Evolutionary conservation across 2,329 filamentous ascomycete genomes (phyloP), one percentile per base, ranked within the genome.

Genomic region (Volutella citrinella): DNA sequence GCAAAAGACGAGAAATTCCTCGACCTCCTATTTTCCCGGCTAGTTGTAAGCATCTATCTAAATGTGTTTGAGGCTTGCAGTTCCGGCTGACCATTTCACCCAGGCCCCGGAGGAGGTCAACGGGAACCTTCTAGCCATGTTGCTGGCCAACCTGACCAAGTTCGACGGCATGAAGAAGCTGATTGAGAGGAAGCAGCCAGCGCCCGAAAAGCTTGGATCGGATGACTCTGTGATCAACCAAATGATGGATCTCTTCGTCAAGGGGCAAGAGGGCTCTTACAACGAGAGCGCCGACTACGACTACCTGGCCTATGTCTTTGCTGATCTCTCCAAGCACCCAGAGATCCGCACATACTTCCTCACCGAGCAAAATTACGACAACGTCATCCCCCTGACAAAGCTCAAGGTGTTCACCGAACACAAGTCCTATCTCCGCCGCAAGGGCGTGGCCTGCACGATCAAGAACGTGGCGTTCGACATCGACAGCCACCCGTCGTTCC

Each of bases 371-470:
- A 65, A 76, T 3, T 91, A 94, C 60, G 89, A 95, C 57, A 71
- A 69, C 3, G 78, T 95, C 11, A 80, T 96, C n/a, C 93, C 93
- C 3, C 71, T 97, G 29, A 87, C 85, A 30, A 97, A 97, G 69
- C 72, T 98, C 42, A 85, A 84, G 40, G 91, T 97, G 39, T 97
- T 97, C 61, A 97, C 93, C 2, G 88, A 95, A 61, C 88, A 96
- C 65, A 72, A 77, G 50, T 94, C 87, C 4, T 76, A 84, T 18
- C 80, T 96, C 34, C 79, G 93, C 38, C 76, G 93, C 34, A 87
- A 88, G 52, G 93, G 93, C n/a, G 90, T 96, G n/a, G 91, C 91
- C 7, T 89, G 83, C 41, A 93, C 88, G 9, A 88, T 98, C 59
- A 97, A 97, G 63, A 98, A 98, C 56, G 80, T 87, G 19, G 81